Conservation (phyloP, 371 early-diverging fungal species). For the Mucor saturninus region DNA sequence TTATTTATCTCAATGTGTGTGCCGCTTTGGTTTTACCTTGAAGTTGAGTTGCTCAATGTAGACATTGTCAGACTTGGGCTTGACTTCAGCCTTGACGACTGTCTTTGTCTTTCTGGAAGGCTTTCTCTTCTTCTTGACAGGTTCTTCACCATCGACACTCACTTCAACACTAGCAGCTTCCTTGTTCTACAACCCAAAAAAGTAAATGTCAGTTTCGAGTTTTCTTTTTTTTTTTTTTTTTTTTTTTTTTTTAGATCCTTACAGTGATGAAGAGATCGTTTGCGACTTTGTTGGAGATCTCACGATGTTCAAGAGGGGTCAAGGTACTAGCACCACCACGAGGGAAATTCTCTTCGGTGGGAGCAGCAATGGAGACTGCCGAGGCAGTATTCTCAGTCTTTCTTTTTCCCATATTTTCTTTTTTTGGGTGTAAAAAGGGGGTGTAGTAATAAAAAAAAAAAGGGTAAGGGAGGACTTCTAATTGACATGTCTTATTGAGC, state of each 20-base stretch:
- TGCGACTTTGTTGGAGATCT: conserved; percentile 76
- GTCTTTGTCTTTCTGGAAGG: conserved; percentile 36
- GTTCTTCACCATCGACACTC: conserved; percentile 29
- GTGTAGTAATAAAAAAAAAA: background rate
- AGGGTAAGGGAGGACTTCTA: background rate
- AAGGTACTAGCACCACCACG: conserved; percentile 82
- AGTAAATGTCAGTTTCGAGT: background rate
- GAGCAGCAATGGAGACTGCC: conserved; percentile 27
- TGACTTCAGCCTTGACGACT: conserved; percentile 34
- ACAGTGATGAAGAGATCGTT: conserved; percentile 57
- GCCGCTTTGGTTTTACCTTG: conserved; percentile 47
- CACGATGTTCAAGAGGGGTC: conserved; percentile 84
- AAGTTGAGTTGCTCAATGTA: conserved; percentile 62
- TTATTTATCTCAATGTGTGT: background rate
- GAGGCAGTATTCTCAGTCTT: conserved; percentile 27
- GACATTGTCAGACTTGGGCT: conserved; percentile 45
- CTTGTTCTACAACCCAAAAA: conserved; percentile 10
- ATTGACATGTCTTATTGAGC: background rate
- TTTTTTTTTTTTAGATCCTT: conserved; percentile 8
- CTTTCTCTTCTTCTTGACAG: conserved; percentile 63
- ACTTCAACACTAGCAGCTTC: conserved; percentile 22
- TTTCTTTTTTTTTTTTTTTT: background rate
- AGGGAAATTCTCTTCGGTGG: conserved; percentile 66
- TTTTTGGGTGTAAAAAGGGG: background rate
- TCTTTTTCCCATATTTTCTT: conserved; percentile 16